A percentile compares a stretch with the other conserved stretches of the same genome.
phyloP scores from a whole-genome alignment of 805 yeast species.

The Saturnispora silvae region DNA sequence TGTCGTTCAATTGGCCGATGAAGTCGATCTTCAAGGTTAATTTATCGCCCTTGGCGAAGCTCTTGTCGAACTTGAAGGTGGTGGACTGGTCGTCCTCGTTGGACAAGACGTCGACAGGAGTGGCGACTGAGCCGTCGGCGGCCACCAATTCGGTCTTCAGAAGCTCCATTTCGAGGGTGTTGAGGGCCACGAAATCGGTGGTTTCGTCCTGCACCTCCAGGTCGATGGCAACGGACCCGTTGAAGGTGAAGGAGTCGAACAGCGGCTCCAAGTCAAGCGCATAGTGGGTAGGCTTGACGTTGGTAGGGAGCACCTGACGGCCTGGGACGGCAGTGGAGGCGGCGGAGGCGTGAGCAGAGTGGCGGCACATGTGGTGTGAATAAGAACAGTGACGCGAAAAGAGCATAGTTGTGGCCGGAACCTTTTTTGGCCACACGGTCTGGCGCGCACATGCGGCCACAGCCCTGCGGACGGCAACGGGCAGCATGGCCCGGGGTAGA shows the following conservation, averaged over 20 bases:
- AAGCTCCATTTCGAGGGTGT: conserved; percentile 26
- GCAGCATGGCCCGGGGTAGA: no score
- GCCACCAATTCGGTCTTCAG: conserved; percentile 14
- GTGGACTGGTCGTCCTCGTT: conserved; percentile 54
- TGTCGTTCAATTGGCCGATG: conserved; percentile 37
- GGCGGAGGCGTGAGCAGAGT: not conserved
- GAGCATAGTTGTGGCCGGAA: no score
- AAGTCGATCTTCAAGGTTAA: conserved; percentile 29
- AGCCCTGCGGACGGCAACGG: no score
- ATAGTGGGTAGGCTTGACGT: conserved; percentile 72
- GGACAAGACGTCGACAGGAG: conserved; percentile 16
- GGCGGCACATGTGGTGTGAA: conserved; percentile 4
- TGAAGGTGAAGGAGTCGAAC: conserved; percentile 33
- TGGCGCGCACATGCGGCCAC: no score
- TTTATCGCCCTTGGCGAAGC: conserved; percentile 20
- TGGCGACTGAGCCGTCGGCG: conserved; percentile 13
- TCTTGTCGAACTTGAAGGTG: conserved; percentile 44
- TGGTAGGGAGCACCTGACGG: conserved; percentile 28
- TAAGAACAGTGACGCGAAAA: conserved; percentile 4
- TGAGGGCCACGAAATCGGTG: conserved; percentile 39
- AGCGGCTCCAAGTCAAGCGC: conserved; percentile 39
- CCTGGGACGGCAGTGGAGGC: conserved; percentile 2
- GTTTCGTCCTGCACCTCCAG: conserved; percentile 37
- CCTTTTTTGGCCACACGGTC: no score
- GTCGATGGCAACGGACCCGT: conserved; percentile 43